These are phyloP conservation scores for Pseudocercospora fuligena DNA, from an alignment of 2,329 filamentous ascomycete species.

Conservation along the genomic window DNA sequence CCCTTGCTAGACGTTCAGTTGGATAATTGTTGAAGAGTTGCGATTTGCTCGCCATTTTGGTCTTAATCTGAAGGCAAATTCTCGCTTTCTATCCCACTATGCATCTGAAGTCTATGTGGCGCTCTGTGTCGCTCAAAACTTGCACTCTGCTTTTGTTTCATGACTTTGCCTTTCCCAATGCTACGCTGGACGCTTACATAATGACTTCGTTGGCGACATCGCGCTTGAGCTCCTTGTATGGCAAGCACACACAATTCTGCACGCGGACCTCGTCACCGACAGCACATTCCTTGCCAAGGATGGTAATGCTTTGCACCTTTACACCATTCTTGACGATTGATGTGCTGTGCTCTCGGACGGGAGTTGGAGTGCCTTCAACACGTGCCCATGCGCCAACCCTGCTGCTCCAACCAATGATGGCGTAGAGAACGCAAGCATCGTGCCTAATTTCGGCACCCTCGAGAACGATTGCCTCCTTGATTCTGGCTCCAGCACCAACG, in stretches of 20 bases:
- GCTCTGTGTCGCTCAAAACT: neutral
- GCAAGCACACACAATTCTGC: constrained; percentile 96
- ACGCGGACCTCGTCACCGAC: constrained; percentile 94
- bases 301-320: constrained; percentile 98
- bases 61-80: neutral
- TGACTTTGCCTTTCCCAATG: constrained; percentile 2
- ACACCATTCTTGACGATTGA: constrained; percentile 97
- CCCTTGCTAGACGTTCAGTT: neutral
- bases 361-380: constrained; percentile 91
- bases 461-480: constrained; percentile 95
- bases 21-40: neutral
- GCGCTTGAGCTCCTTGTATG: constrained; percentile 97
- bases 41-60: neutral
- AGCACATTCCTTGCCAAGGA: constrained; percentile 91
- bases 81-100: neutral
- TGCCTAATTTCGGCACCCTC: constrained; percentile 96
- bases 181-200: constrained; percentile 63
- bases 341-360: constrained; percentile 84
- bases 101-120: neutral
- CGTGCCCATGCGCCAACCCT: constrained; percentile 97
- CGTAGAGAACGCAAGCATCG: constrained; percentile 92
- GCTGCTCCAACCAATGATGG: constrained; percentile 96
- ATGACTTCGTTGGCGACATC: constrained; percentile 87
- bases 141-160: neutral
- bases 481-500: constrained; percentile 82